Evolutionary conservation across 768 basidiomycete genomes (phyloP), one percentile per base, ranked within the genome.

Genomic region (Porphyrellus cyaneotinctus): DNA sequence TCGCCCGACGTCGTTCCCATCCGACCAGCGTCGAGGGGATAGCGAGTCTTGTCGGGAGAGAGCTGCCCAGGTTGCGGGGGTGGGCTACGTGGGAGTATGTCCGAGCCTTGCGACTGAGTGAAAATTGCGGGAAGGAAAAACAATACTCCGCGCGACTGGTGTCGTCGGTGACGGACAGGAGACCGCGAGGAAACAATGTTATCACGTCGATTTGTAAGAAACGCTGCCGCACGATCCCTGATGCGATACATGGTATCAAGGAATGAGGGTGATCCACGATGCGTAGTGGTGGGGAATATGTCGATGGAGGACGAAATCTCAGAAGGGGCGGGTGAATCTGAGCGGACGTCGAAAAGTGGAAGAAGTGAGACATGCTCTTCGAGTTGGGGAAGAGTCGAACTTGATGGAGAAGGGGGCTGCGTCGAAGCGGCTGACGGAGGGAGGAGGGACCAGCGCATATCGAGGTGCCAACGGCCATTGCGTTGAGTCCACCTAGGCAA

Each of bases 101-200:
- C 71, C 26, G 65, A 51, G 43, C 56, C 60, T 39, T 67, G 69
- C 14, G 71, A 66, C 11, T 81, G 74, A 4, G 86, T 77, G 65
- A 91, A 87, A 60, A 89, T 84, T 31, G 88, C 87, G 20, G 90
- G 90, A 45, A 92, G 77, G 76, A 91, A 90, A 71, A 88, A 91
- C 44, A 91, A 70, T 36, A 88, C 80, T 31, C 86, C 83, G 36
- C 83, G 78, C 43, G 78, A 78, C 51, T 74, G 73, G 51, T 79
- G 74, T 22, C 68, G 69, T 51, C 80, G 70, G 42, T 74, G 68
- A 43, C 79, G 78, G 41, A 77, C 62, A 37, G 81, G 77, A 2
- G 79, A 76, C 26, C 80, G 75, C 1, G 78, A 74, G 4, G 68
- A 57, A 18, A 73, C 69, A 28, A 71, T 69, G 41, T 61, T 47